Conservation (phyloP, 2,329 filamentous ascomycete genomes). For the Penicillium crustosum region DNA sequence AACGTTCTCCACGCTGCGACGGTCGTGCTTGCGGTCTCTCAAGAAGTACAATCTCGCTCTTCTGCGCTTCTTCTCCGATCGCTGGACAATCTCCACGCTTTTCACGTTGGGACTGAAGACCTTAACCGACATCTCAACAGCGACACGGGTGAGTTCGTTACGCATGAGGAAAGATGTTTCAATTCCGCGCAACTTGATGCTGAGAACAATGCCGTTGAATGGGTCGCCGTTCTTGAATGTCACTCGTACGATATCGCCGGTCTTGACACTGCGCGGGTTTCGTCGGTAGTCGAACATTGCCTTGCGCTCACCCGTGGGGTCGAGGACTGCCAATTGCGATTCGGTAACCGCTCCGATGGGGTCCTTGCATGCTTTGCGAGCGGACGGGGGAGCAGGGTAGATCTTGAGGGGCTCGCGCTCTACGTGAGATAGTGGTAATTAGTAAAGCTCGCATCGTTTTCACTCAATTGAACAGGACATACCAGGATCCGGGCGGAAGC, state of each 20-base stretch:
- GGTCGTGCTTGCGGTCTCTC: constrained; percentile 82
- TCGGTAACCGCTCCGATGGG: constrained; percentile 67
- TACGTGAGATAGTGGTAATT: constrained; percentile 14
- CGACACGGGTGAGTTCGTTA: constrained; percentile 80
- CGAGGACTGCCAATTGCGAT: constrained; percentile 70
- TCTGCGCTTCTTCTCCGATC: constrained; percentile 77
- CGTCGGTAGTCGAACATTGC: constrained; percentile 71
- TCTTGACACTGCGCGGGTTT: constrained; percentile 75
- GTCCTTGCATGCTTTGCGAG: constrained; percentile 49
- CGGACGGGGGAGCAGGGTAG: constrained; percentile 51
- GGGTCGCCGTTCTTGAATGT: constrained; percentile 82
- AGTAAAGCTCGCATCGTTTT: background rate
- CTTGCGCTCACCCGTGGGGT: constrained; percentile 79
- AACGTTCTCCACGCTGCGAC: constrained; percentile 79
- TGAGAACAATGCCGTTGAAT: constrained; percentile 84
- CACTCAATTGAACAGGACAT: constrained; percentile 10
- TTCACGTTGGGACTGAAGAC: constrained; percentile 86
- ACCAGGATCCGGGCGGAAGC: constrained; percentile 42
- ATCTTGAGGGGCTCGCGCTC: constrained; percentile 53
- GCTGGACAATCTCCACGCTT: constrained; percentile 90
- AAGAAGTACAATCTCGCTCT: constrained; percentile 88
- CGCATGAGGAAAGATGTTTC: constrained; percentile 86
- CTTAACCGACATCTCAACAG: constrained; percentile 98
- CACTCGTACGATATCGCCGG: constrained; percentile 89
- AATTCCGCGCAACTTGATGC: constrained; percentile 81